These are phyloP conservation scores for Raffaelea deltoideospora DNA, from an alignment of 2,329 filamentous ascomycete species.

Conservation along the genomic window DNA sequence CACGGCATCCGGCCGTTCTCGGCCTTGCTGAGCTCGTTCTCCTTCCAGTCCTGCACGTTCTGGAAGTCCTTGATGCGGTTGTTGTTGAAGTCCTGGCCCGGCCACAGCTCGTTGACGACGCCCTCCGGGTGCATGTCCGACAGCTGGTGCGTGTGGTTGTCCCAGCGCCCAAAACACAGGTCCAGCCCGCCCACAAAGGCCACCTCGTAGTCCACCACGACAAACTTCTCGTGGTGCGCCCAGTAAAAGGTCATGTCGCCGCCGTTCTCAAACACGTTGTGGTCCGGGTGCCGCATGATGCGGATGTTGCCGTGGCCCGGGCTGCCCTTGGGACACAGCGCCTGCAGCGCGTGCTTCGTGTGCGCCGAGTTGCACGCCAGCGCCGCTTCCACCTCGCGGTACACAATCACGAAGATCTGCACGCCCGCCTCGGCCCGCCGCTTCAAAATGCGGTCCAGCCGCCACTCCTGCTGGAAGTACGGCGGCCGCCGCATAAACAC, in stretches of 20 bases:
- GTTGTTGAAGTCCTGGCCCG: slow-evolving; percentile 96
- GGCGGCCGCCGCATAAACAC: slow-evolving; percentile 76
- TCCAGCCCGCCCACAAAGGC: slow-evolving; percentile 93
- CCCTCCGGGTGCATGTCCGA: slow-evolving; percentile 79
- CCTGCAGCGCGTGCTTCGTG: slow-evolving; percentile 73
- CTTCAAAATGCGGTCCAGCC: slow-evolving; percentile 77
- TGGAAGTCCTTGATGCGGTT: slow-evolving; percentile 94
- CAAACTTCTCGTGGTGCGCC: slow-evolving; percentile 96
- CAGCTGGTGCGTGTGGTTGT: slow-evolving; percentile 69
- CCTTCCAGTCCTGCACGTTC: slow-evolving; percentile 79
- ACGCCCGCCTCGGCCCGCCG: slow-evolving; percentile 81
- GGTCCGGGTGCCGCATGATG: slow-evolving; percentile 82
- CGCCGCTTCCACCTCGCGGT: slow-evolving; percentile 71
- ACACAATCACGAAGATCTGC: slow-evolving; percentile 86
- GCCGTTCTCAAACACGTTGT: slow-evolving; percentile 86
- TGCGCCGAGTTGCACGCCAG: slow-evolving; percentile 86
- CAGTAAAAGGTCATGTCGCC: slow-evolving; percentile 97
- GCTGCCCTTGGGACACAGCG: slow-evolving; percentile 64
- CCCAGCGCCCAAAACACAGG: slow-evolving; percentile 92
- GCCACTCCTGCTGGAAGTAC: slow-evolving; percentile 67
- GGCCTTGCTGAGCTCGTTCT: slow-evolving; percentile 80
- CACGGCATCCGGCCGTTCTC: slow-evolving; percentile 94
- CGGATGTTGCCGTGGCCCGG: slow-evolving; percentile 80
- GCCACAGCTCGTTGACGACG: slow-evolving; percentile 72
- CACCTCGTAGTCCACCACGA: slow-evolving; percentile 80